Conservation (phyloP, 1,284 basidiomycete genomes). For the Apiotrichum montevideense region DNA sequence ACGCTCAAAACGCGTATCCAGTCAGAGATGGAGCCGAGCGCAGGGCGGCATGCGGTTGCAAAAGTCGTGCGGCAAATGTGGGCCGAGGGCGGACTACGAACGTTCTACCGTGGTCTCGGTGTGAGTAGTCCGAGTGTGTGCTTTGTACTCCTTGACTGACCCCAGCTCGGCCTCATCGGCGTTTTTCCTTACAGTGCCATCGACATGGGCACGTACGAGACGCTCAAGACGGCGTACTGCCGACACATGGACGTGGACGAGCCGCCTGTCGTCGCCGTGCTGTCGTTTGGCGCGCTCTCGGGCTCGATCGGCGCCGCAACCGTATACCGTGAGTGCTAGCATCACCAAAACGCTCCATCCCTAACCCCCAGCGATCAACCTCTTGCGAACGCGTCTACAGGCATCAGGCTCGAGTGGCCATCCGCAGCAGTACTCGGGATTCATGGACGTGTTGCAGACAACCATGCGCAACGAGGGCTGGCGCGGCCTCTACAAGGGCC, state of each 20-base stretch:
- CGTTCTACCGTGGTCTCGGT: slow-evolving; percentile 85
- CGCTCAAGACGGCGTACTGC: slow-evolving; percentile 75
- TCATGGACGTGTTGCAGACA: slow-evolving; percentile 74
- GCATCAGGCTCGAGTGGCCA: slow-evolving; percentile 91
- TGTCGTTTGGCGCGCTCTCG: slow-evolving; percentile 81
- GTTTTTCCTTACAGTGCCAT: slow-evolving; percentile 87
- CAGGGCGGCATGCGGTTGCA: slow-evolving; percentile 58
- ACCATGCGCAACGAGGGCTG: slow-evolving; percentile 84
- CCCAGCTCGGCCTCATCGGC: slow-evolving; percentile 75
- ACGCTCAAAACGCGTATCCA: slow-evolving; percentile 81
- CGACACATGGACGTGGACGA: slow-evolving; percentile 74
- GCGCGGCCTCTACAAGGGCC: slow-evolving; percentile 89
- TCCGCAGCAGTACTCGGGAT: slow-evolving; percentile 79
- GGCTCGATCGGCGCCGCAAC: slow-evolving; percentile 86
- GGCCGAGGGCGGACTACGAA: slow-evolving; percentile 66
- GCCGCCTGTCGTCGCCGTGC: slow-evolving; percentile 70
- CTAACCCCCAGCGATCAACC: slow-evolving; percentile 58
- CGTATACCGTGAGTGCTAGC: slow-evolving; percentile 60
- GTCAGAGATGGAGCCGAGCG: slow-evolving; percentile 59
- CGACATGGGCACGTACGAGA: slow-evolving; percentile 92
- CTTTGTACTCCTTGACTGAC: neutral
- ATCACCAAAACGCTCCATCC: too few relatives aligned
- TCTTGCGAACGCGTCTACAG: slow-evolving; percentile 89
- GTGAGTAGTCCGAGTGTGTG: slow-evolving; percentile 52
- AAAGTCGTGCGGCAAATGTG: slow-evolving; percentile 63